Base-by-base conservation (phyloP, 163 green algal genomes). In the Volvox carteri region DNA sequence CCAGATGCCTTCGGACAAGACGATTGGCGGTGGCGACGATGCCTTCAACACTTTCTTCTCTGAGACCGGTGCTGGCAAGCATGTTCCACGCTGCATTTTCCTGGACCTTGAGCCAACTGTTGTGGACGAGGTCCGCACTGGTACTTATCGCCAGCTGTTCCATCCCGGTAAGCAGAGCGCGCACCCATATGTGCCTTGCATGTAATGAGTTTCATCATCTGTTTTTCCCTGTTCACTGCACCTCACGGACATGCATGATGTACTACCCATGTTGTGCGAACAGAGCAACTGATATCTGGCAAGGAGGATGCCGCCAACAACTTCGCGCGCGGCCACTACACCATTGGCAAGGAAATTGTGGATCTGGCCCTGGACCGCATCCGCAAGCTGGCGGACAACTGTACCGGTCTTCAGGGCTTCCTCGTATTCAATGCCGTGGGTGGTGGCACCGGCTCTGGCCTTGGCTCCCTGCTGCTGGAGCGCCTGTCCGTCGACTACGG, bases 41-140 rank as follows among this genome's bases (percentile, higher is more conserved):
- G 98, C 98, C 75, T 99, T 99, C 97, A 99, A 99, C 96, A 99
- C 98, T 92, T 99, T 99, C 94, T 99, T 99, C 96, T 97, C 93
- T 79, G 98, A 99, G 97, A 99, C 98, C 58, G 98, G 98, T 83
- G 98, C 98, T 88, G 98, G 98, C 94, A 99, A 99, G 97, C 98
- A 99, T 93, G 98, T 99, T 52, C 98, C 98, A 44, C 97, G 98
- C 92, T 97, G 94, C 93, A 96, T 99, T 75, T 99, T 99, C 94
- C 95, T 99, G 37, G 98, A 99, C 91, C 96, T 99, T 77, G 98
- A 99, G 97, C 97, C 97, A 84, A 99, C 97, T 80, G 98, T 99
- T 70, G 98, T 99, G 42, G 98, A 99, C 88, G 98, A 99, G 95
- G 98, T 99, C 87, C 95, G 98, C 92, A 99, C 98, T 67, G 98